Base-by-base conservation (phyloP, 208 protist genomes). In the Wallacemonas sp. region DNA sequence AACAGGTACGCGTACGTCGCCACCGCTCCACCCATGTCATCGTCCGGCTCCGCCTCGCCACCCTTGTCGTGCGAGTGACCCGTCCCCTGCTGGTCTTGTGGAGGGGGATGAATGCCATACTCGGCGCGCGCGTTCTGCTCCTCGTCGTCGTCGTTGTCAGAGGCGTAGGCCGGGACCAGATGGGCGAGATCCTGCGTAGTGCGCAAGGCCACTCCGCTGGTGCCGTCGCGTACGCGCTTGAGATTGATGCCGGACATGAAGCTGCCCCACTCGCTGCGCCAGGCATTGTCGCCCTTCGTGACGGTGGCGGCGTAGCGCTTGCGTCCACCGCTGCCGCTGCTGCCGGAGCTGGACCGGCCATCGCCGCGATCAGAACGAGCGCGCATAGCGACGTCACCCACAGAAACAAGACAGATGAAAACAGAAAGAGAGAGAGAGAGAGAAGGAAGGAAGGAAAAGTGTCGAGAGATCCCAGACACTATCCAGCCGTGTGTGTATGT, bases 191-290 rank as follows among this genome's bases (percentile, higher is more conserved):
- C 81, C 7, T 69, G 76, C 1, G 75, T 74, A 23, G 81, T 74
- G 28, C 77, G 82, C 38, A 96, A 70, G 1, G 75, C 57, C 4
- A 93, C 83, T 0, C 70, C 69, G 32, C 75, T 84, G 11, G 74
- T 77, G 44, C 86, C 87, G 48, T 93, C 87, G 1, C 86, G 87
- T 36, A 93, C 61, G 10, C 85, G 81, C 67, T 89, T 87, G 12
- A 93, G 62, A 32, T 57, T 85, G 2, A 96, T 71, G n/a, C 84
- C 84, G 11, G 85, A 91, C 64, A 96, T 96, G 74, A 96, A 96
- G 46, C 79, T 77, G 31, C 77, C 82, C 87, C 91, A 96, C 62
- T 96, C 87, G 3, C 77, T 76, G 49, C 80, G 84, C 87, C 91
- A 96, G 31, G 81, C 87, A 52, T 84, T 94, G 33, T 83, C 81